A percentile compares a stretch with the other conserved stretches of the same genome.
These are phyloP conservation scores for Rubroshorea leprosula DNA, from an alignment of 345 rosid species.

Conservation along the genomic window DNA sequence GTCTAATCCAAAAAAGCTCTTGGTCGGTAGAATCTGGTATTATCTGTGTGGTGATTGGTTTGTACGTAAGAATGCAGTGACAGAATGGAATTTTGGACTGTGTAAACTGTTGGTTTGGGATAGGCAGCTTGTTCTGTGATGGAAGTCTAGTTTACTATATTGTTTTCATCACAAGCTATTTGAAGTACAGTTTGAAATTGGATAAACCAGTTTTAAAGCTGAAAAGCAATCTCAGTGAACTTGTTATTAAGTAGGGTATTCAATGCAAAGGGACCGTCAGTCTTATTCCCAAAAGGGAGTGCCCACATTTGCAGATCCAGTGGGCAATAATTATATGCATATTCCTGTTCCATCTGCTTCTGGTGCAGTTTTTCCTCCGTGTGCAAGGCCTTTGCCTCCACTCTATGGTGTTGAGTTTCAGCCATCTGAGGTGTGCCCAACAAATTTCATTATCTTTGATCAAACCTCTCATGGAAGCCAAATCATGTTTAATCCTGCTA, in stretches of 20 bases:
- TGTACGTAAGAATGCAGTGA: slow-evolving; percentile 23
- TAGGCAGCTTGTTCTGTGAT: slow-evolving; percentile 30
- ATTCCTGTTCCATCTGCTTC: slow-evolving; percentile 42
- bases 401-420: slow-evolving; percentile 62
- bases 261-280: slow-evolving; percentile 50
- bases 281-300: slow-evolving; percentile 24
- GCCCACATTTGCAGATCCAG: slow-evolving; percentile 39
- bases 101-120: slow-evolving; percentile 23
- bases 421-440: slow-evolving; percentile 60
- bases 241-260: slow-evolving; percentile 19
- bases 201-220: slow-evolving; percentile 24
- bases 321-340: slow-evolving; percentile 37
- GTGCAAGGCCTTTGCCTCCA: slow-evolving; percentile 39
- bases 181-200: slow-evolving; percentile 20
- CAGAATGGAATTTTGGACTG: slow-evolving; percentile 25
- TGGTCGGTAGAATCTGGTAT: slow-evolving; percentile 34
- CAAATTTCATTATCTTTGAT: slow-evolving; percentile 58
- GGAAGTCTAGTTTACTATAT: slow-evolving; percentile 36
- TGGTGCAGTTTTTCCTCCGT: slow-evolving; percentile 47
- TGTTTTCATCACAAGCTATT: slow-evolving; percentile 22
- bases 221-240: slow-evolving; percentile 18
- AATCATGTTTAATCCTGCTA: slow-evolving; percentile 71
- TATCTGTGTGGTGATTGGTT: slow-evolving; percentile 33
- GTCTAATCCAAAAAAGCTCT: slow-evolving; percentile 31
- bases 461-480: slow-evolving; percentile 62